Base-by-base conservation (phyloP, 2,329 filamentous ascomycete genomes). In the Taxawa tesnikishii region DNA sequence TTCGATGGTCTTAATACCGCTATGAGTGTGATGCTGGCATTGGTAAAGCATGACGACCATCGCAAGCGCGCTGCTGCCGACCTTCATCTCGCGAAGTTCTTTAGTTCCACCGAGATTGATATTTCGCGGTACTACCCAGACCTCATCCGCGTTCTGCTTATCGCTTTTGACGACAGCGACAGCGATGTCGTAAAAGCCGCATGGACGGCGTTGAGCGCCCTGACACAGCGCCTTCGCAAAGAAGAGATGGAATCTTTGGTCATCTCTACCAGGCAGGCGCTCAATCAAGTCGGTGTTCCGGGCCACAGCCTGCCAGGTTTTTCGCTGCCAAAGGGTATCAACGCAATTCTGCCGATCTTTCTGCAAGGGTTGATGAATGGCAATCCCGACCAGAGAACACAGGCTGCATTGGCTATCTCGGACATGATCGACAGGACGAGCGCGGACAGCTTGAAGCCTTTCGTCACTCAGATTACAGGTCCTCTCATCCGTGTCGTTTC, bases 221-320 rank as follows among this genome's bases (percentile, higher is more conserved):
- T 98, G 45, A 94, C 87, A 28, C 87, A 87, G 54, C 79, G 76
- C 46, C 70, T 98, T 39, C 79, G 79, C 51, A 98, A 98, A 58
- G 92, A 98, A 53, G 88, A 96, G 59, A 96, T 98, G 90, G 92
- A 98, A 52, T 76, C 80, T 1, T 68, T 98, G 28, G 85, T 94
- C 12, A 65, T 75, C 33, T 90, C 88, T 1, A 94, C 88, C 2
- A 70, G 88, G 37, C 82, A 92, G 55, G 79, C 83, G 2, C 68
- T 98, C 33, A 77, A 83, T 43, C 83, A 88, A 48, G 82, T 96
- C 28, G 90, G 92, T 45, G 83, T 94, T 27, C 65, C 85, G 26
- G 90, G 90, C 16, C 71, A 78, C 25, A 79, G 87, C 48, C 67
- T 98, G 28, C 75, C 85, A 24, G 92, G 90, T 21, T 98, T 98